Evolutionary conservation across 176 grass and related monocot species (phyloP).

Genomic region (Lolium perenne): DNA sequence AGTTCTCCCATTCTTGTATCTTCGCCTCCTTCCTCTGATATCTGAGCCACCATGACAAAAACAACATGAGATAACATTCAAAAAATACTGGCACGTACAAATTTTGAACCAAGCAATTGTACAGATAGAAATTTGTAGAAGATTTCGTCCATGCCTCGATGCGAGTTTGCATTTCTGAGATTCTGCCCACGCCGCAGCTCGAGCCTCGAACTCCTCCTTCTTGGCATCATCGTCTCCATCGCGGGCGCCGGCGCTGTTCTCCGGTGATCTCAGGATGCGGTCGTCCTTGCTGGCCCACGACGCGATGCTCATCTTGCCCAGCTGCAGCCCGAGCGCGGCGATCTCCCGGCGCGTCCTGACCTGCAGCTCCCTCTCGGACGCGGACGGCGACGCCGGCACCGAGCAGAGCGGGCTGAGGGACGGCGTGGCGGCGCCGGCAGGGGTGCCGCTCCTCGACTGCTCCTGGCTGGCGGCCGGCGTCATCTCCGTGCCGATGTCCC

Average conservation of each 20-base stretch:
- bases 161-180: constrained; percentile 70
- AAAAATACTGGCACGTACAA: not conserved
- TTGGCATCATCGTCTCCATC: constrained; percentile 7
- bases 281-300: constrained; percentile 92
- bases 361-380: constrained; percentile 76
- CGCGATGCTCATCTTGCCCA: constrained; percentile 95
- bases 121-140: not conserved
- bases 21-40: constrained; percentile 73
- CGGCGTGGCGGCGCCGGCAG: constrained; percentile 67
- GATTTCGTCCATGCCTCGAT: constrained; percentile 39
- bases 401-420: constrained; percentile 81
- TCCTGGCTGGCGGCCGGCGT: constrained; percentile 89
- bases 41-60: constrained; percentile 37
- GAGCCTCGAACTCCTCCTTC: constrained; percentile 57
- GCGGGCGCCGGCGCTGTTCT: constrained; percentile 16
- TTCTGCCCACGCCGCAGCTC: constrained; percentile 84
- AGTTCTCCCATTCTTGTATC: constrained; percentile 79
- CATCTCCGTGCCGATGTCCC: constrained; percentile 96
- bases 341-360: constrained; percentile 84
- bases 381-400: constrained; percentile 52
- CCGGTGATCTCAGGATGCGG: constrained; percentile 31
- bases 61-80: not conserved
- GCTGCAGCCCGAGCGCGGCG: constrained; percentile 79
- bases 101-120: not conserved
- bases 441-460: constrained; percentile 84